Base-by-base conservation (phyloP, 768 basidiomycete species). In the Tubosaeta sp. region DNA sequence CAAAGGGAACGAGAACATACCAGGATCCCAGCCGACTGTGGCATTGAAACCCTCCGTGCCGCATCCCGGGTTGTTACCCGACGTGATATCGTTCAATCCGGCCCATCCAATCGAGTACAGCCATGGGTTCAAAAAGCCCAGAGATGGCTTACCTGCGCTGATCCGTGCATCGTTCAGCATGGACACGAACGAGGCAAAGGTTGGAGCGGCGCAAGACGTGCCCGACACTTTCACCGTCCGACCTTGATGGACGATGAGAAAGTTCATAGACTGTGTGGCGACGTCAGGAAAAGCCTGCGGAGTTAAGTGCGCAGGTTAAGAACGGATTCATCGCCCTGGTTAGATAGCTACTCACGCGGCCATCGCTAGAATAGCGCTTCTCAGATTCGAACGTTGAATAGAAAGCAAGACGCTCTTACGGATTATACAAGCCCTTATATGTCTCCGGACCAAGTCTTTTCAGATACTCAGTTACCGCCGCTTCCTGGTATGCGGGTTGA, bases 111-210 rank as follows among this genome's bases (percentile, higher is more conserved):
- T 54, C 14, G 59, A 48, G 60, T 87, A 86, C 3, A 86, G 49
- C 43, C 39, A 70, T 2, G 83, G 85, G 64, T 86, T 86, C 54
- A 88, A 69, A 68, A 86, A 85, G 0, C 85, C 85, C n/a, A 87
- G 68, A 25, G 83, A 51, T 10, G 67, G 59, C 46, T 71, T 66
- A 0, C 72, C 69, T 0, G 69, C 70, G 3, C 67, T 65, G 25
- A 85, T 64, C 8, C 82, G 77, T 2, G 77, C 82, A 51, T 87
- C 84, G 48, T 87, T 86, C 47, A 88, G 67, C 55, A 88, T 74
- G 4, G 85, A 75, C 16, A 87, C 71, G 47, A 88, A 70, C 25
- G 76, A 80, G 6, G 86, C 76, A 52, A 90, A 84, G 0, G 84
- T 74, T 0, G 86, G 87, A 8, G 83, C 61, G 1, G 85, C 63